phyloP scores from a whole-genome alignment of 2,329 filamentous ascomycete species.

The Leptodontidium sp. region DNA sequence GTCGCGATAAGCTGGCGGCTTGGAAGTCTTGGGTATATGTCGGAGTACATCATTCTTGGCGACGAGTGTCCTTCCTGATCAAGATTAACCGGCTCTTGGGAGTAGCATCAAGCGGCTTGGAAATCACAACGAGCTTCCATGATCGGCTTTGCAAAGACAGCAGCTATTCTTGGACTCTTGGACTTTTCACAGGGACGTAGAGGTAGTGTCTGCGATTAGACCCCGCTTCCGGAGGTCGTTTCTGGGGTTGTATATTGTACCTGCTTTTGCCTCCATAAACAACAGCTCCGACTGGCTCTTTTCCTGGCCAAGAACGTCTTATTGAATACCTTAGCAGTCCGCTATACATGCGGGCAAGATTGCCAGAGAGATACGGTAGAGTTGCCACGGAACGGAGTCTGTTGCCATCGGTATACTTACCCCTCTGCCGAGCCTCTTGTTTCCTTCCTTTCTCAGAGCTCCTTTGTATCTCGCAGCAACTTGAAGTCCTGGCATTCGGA shows the following conservation, averaged over 20 bases:
- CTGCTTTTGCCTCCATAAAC: conserved; percentile 1
- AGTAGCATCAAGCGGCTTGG: conserved; percentile 17
- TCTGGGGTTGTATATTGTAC: conserved; percentile 7
- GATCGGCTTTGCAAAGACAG: conserved; percentile 1
- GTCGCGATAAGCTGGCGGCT: conserved; percentile 20
- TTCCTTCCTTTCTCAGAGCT: conserved; percentile 30
- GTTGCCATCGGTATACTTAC: neutral
- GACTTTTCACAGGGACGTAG: neutral
- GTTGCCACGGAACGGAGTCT: neutral
- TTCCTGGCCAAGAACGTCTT: neutral
- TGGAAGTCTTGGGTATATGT: conserved; percentile 16
- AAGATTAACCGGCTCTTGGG: conserved; percentile 5
- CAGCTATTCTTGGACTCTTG: neutral
- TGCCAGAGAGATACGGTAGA: neutral
- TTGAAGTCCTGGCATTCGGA: neutral
- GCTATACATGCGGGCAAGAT: conserved; percentile 9
- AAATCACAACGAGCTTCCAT: conserved; percentile 8
- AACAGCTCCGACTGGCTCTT: conserved; percentile 11
- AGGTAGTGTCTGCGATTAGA: neutral
- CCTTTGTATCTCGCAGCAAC: conserved; percentile 5
- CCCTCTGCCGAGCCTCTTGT: conserved; percentile 28
- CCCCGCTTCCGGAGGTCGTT: neutral
- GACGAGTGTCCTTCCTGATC: conserved; percentile 13
- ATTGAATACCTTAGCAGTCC: neutral
- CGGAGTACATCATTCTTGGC: conserved; percentile 3